Percentiles rank a stretch among this genome's conserved stretches.
These are phyloP conservation scores for Phytophthora melonis DNA, from an alignment of 352 stramenopile species.

Conservation along the genomic window DNA sequence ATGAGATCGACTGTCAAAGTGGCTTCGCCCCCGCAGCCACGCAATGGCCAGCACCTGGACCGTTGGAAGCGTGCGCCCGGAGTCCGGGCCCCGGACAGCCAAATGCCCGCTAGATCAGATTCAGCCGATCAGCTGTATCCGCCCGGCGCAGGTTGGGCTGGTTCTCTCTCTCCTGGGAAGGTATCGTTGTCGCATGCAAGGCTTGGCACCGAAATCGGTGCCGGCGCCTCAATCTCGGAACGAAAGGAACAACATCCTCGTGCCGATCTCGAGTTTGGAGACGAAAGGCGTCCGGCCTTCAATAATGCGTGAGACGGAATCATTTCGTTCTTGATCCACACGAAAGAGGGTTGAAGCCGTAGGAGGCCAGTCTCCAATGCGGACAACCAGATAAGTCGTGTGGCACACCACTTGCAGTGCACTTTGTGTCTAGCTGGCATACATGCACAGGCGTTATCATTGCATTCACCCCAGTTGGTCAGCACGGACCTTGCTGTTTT, in stretches of 20 bases:
- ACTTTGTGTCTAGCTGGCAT: too few species aligned
- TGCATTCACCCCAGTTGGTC: too few species aligned
- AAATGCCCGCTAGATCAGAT: slow-evolving; percentile 36
- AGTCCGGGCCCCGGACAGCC: too few species aligned
- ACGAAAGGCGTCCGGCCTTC: background rate
- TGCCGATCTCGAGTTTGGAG: background rate
- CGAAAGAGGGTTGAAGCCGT: background rate
- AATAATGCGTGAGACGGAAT: background rate
- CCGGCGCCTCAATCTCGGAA: background rate
- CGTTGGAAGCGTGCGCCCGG: slow-evolving; percentile 17
- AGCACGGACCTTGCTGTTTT: background rate
- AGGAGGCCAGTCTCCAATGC: background rate
- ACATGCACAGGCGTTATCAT: too few species aligned
- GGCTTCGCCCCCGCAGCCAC: slow-evolving; percentile 20
- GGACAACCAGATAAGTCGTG: background rate
- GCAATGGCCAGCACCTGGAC: slow-evolving; percentile 24
- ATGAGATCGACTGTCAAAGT: slow-evolving; percentile 29
- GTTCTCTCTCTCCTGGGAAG: background rate
- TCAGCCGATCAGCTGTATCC: slow-evolving; percentile 33
- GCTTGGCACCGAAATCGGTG: slow-evolving; percentile 16
- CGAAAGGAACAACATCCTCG: slow-evolving; percentile 10
- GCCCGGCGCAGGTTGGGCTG: background rate
- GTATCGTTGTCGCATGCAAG: slow-evolving; percentile 22
- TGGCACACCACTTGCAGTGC: too few species aligned
- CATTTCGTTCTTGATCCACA: slow-evolving; percentile 5